These are phyloP conservation scores for Sherardia arvensis DNA, from an alignment of 257 asterid species.

Conservation along the genomic window DNA sequence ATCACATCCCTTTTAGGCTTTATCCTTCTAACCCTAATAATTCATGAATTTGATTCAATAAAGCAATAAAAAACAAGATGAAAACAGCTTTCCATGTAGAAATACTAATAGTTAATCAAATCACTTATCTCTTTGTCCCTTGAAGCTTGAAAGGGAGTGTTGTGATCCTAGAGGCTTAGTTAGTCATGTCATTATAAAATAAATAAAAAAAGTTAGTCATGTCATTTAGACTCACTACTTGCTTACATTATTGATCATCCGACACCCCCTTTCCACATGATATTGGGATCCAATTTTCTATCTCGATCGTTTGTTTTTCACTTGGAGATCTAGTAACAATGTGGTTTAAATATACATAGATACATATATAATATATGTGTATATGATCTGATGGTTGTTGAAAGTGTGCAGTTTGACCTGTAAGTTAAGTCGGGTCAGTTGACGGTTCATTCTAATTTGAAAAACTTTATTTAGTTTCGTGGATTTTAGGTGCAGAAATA, in stretches of 20 bases:
- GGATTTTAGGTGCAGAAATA: no score
- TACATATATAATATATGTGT: no score
- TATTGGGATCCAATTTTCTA: no score
- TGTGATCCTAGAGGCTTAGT: conserved; percentile 22
- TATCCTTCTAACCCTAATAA: neutral
- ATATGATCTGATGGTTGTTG: no score
- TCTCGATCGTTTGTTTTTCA: no score
- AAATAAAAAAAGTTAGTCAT: conserved; percentile 35
- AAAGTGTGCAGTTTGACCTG: no score
- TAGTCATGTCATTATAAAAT: conserved; percentile 32
- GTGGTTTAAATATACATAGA: no score
- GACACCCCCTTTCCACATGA: neutral
- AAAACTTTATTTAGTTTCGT: no score
- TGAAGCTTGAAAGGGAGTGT: conserved; percentile 27
- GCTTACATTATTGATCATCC: conserved; percentile 17
- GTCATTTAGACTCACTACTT: conserved; percentile 15
- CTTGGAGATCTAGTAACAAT: neutral
- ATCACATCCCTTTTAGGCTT: neutral
- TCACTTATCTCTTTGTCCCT: conserved; percentile 13
- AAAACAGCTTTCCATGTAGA: conserved; percentile 6
- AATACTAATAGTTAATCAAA: neutral
- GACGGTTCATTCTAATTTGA: no score
- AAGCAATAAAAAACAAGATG: conserved; percentile 3
- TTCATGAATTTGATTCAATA: neutral
- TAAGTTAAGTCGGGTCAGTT: no score